Evolutionary conservation across 495 filamentous ascomycete species (phyloP).

Genomic region (Thermothielavioides terrestris): DNA sequence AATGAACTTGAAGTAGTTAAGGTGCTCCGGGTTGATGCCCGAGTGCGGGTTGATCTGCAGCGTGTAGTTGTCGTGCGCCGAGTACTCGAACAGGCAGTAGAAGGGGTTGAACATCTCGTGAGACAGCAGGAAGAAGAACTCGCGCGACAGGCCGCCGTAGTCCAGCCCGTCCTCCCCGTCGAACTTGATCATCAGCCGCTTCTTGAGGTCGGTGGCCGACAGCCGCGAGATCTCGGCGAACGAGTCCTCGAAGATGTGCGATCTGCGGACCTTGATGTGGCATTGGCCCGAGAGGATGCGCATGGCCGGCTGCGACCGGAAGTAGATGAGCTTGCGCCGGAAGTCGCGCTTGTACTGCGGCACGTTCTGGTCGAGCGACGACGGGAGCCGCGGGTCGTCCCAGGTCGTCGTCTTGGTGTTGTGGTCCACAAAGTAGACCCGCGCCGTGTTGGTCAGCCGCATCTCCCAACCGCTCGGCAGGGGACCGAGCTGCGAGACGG

Average conservation of each 20-base stretch:
- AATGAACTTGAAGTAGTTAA: slow-evolving; percentile 99
- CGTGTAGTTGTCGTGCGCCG: slow-evolving; percentile 99
- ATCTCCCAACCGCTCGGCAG: slow-evolving; percentile 98
- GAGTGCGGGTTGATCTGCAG: slow-evolving; percentile 99
- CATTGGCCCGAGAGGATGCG: slow-evolving; percentile 94
- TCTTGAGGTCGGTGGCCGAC: slow-evolving; percentile 93
- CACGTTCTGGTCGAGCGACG: slow-evolving; percentile 94
- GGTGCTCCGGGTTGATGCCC: slow-evolving; percentile 97
- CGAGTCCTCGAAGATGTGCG: slow-evolving; percentile 97
- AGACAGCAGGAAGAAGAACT: slow-evolving; percentile 99
- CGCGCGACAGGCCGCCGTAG: slow-evolving; percentile 95
- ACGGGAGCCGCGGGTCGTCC: slow-evolving; percentile 93
- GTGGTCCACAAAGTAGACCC: slow-evolving; percentile 98
- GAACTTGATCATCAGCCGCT: slow-evolving; percentile 98
- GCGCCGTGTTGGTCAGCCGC: slow-evolving; percentile 94
- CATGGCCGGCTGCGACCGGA: slow-evolving; percentile 94
- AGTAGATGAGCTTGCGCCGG: slow-evolving; percentile 95
- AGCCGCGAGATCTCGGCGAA: slow-evolving; percentile 98
- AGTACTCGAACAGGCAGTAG: slow-evolving; percentile 99
- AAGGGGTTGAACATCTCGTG: slow-evolving; percentile 99
- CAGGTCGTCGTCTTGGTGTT: slow-evolving; percentile 99
- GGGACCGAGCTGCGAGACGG: slow-evolving; percentile 94
- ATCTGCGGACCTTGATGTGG: slow-evolving; percentile 92
- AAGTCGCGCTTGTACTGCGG: slow-evolving; percentile 99
- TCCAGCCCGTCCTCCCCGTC: slow-evolving; percentile 97